Evolutionary conservation across 371 early-diverging fungal genomes (phyloP), one percentile per base, ranked within the genome.

Genomic region (Mortierella polycephala): DNA sequence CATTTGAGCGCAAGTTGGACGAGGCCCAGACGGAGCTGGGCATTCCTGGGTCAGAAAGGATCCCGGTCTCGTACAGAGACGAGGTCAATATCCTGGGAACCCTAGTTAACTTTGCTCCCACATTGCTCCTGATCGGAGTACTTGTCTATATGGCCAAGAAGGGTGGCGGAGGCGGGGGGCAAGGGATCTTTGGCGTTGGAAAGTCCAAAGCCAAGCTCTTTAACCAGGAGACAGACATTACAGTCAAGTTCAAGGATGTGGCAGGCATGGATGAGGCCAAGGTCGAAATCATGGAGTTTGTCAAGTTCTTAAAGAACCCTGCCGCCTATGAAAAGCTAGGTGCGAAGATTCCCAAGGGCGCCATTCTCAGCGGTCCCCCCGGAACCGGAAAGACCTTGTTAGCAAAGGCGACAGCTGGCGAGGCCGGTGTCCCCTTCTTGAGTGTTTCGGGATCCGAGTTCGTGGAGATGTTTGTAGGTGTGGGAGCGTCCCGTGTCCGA

Each of bases 211-310:
- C 99, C 37, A 95, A 94, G 83, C 83, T 98, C 88, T 99, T 91
- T 85, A 99, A 97, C 87, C 95, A 96, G 81, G 98, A 99, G 80
- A 95, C 94, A 7, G 94, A 96, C 51, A 94, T 98, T 62, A 90
- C 96, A 67, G 94, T 98, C 69, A 95, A 94, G 76, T 99, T 99
- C 85, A 98, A 98, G 87, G 99, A 99, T 84, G 99, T 99, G 1
- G 99, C 99, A 6, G 99, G 99, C 37, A 95, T 99, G 85, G 99
- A 99, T 83, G 96, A 96, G 82, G 99, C 99, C 70, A 99, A 99
- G 85, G 95, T 97, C 65, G 99, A 99, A 85, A 99, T 99, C 64
- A 99, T 99, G 97, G 99, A 99, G 87, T 98, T 99, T 92, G 99
- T 99, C 61, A 99, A 99, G 84, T 98, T 99, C 81, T 85, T 99